Conservation (phyloP, 1,284 basidiomycete genomes). For the Gomphus sp. region DNA sequence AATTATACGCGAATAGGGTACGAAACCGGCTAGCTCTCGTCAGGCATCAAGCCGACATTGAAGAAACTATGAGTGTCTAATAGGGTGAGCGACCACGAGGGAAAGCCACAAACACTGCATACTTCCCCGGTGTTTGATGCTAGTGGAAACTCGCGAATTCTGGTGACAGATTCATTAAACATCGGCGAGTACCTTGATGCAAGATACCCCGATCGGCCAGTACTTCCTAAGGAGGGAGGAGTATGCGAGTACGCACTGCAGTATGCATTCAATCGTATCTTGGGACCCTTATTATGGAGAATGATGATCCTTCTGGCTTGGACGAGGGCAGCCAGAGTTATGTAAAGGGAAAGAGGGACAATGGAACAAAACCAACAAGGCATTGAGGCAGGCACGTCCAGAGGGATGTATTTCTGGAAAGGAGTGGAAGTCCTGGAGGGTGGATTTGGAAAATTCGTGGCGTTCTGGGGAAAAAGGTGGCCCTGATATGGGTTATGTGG, state of each 20-base stretch:
- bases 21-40: conserved; percentile 15
- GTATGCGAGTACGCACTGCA: neutral
- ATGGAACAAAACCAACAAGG: conserved; percentile 15
- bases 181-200: conserved; percentile 17
- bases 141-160: conserved; percentile 7
- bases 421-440: conserved; percentile 55
- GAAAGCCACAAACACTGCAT: conserved; percentile 15
- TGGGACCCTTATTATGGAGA: neutral
- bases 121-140: conserved; percentile 14
- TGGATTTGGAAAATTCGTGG: conserved; percentile 55
- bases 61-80: conserved; percentile 9
- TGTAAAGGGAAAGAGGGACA: neutral
- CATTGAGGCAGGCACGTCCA: conserved; percentile 18
- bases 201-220: conserved; percentile 13
- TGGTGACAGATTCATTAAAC: conserved; percentile 14
- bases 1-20: conserved; percentile 18
- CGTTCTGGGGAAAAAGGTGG: conserved; percentile 58
- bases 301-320: neutral
- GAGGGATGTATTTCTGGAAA: conserved; percentile 43
- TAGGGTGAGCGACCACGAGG: conserved; percentile 6
- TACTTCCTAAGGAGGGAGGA: neutral
- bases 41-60: conserved; percentile 15
- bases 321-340: neutral
- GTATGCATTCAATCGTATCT: neutral
- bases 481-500: conserved; percentile 49